Base-by-base conservation (phyloP, 1,284 basidiomycete species). In the Neotropicomus parvogracilis region DNA sequence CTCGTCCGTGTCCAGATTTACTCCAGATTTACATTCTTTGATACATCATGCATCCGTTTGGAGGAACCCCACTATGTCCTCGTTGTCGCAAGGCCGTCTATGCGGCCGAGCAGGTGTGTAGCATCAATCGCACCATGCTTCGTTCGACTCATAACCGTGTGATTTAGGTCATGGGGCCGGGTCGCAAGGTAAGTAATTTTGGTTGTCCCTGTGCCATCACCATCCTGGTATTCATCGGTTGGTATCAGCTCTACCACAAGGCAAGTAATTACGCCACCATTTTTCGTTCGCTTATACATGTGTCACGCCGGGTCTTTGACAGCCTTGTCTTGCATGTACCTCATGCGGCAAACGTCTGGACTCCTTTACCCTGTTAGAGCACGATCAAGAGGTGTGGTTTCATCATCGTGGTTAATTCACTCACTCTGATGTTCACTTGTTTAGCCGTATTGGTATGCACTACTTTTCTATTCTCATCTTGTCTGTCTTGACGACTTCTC, bases 41-140 rank as follows among this genome's bases (percentile, higher is more conserved):
- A 24, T 8, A 5, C 39, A 59, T 49, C 54, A 84, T 85, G 82
- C 79, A 81, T 66, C 79, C 81, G 0, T 87, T 81, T 55, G 82
- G 81, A 55, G 80, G 79, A 32, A 78, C 78, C 6, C 77, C 82
- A 28, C 66, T 73, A 48, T 88, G 85, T 60, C 81, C 85, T 20
- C 69, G 77, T 62, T 88, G 86, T 66, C 66, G 64, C 53, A 85
- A 81, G 64, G 67, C 77, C 1, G 88, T 90, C 19, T 91, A 90
- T 66, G 85, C 85, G 53, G 88, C 88, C 50, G 87, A 91, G 65
- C 86, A 89, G 77, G 86, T 81, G 52, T 54, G 77, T 54, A 39
- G 16, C 44, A 38, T 24, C 47, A 5, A 31, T n/a, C 31, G 16
- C 31, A 35, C 46, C 28, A 21, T 34, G 16, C 33, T 42, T 46